These are phyloP conservation scores for Globisporangium solare DNA, from an alignment of 352 stramenopile species.

Conservation along the genomic window DNA sequence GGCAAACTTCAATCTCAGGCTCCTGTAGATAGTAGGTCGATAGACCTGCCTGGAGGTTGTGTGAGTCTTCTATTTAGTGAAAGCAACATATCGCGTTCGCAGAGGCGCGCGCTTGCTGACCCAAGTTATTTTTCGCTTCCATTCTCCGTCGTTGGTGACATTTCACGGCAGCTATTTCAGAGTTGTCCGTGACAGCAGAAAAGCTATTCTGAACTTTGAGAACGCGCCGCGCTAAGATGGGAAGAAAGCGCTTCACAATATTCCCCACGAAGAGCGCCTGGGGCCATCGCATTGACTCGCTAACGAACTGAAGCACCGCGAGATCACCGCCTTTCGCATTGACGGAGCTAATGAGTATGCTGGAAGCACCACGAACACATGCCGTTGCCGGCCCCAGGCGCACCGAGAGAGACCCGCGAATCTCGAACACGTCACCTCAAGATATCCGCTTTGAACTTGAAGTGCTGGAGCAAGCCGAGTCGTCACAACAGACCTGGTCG, in stretches of 20 bases:
- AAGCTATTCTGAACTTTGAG: neutral
- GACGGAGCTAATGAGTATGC: too few species aligned
- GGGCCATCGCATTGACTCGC: too few species aligned
- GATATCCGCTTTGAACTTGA: conserved; percentile 47
- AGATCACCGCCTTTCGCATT: too few species aligned
- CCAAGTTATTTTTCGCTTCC: conserved; percentile 1
- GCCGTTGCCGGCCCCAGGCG: conserved; percentile 7
- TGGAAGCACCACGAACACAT: too few species aligned
- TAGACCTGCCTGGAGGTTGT: neutral
- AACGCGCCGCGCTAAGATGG: neutral
- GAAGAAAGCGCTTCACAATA: neutral
- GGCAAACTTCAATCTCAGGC: conserved; percentile 71
- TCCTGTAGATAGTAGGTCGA: conserved; percentile 16
- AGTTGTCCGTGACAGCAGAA: neutral
- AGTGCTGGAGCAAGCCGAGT: conserved; percentile 37
- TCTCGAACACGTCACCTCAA: conserved; percentile 46
- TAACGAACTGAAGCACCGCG: too few species aligned
- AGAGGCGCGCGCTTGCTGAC: neutral
- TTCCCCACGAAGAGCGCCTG: too few species aligned
- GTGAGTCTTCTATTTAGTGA: conserved; percentile 3
- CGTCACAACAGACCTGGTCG: conserved; percentile 27
- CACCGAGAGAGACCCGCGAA: conserved; percentile 22
- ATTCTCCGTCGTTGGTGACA: neutral
- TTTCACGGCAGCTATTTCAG: neutral
- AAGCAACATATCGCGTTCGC: neutral